Percentiles rank a stretch among this genome's conserved stretches.
Evolutionary conservation across 2,329 filamentous ascomycete species (phyloP).

Genomic region (Moelleriella libera): DNA sequence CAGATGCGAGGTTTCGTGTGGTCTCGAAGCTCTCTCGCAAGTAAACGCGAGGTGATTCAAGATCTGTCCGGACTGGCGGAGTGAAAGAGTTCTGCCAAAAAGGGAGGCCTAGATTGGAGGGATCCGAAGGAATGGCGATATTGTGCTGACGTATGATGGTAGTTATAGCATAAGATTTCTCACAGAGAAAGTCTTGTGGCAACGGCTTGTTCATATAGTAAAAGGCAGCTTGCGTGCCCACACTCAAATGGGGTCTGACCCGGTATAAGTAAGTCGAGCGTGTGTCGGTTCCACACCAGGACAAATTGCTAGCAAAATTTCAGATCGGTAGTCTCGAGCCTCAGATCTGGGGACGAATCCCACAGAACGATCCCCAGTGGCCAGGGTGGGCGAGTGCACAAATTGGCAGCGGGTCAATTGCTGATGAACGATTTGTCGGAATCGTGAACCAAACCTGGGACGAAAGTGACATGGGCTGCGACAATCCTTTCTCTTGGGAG

Average conservation of each 20-base stretch:
- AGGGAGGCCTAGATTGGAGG: no score
- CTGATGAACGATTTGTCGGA: constrained; percentile 2
- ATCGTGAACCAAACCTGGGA: constrained; percentile 4
- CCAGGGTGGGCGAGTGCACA: constrained; percentile 4
- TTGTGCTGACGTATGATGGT: neutral
- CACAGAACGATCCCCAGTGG: constrained; percentile 4
- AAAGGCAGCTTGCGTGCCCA: neutral
- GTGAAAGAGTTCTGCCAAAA: no score
- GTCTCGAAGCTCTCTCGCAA: neutral
- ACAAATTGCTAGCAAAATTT: neutral
- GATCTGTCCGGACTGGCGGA: no score
- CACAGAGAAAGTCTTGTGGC: neutral
- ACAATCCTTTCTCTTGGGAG: constrained; percentile 4
- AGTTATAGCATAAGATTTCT: neutral
- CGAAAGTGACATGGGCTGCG: constrained; percentile 2
- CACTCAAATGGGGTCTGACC: constrained; percentile 4
- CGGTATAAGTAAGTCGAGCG: constrained; percentile 8
- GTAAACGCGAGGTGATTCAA: no score
- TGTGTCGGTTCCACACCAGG: constrained; percentile 1
- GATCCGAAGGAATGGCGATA: no score
- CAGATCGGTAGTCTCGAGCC: constrained; percentile 4
- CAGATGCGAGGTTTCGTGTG: neutral
- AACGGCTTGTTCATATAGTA: constrained; percentile 3
- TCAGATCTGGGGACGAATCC: constrained; percentile 9
- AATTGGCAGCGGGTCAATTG: constrained; percentile 8